These are phyloP conservation scores for Mixia osmundae DNA, from an alignment of 1,284 basidiomycete genomes.

Conservation along the genomic window DNA sequence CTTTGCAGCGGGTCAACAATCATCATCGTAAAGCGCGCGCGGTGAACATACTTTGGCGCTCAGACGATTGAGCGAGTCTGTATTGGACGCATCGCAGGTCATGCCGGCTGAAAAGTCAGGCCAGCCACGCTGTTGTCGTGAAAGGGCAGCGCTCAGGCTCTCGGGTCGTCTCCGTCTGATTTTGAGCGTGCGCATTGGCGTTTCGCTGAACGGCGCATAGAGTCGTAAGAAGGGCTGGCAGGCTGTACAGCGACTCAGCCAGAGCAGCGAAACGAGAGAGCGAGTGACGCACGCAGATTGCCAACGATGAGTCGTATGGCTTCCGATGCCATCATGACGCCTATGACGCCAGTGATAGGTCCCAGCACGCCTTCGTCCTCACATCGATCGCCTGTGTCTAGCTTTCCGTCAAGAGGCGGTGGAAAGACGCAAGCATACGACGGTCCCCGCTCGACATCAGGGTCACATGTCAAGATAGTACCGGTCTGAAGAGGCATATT, in stretches of 20 bases:
- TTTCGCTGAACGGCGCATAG: constrained; percentile 41
- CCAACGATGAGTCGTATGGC: constrained; percentile 59
- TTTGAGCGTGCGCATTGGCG: constrained; percentile 61
- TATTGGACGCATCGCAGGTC: constrained; percentile 4
- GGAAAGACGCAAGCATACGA: constrained; percentile 94
- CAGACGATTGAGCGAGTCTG: no score
- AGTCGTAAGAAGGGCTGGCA: constrained; percentile 36
- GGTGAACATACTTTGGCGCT: no score
- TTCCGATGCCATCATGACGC: constrained; percentile 73
- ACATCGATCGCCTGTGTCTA: constrained; percentile 49
- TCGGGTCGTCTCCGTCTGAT: constrained; percentile 47
- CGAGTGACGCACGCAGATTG: constrained; percentile 35
- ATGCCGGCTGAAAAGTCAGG: neutral
- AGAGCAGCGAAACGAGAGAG: neutral
- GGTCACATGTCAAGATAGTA: constrained; percentile 13
- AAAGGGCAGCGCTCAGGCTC: constrained; percentile 27
- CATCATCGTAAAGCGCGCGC: constrained; percentile 26
- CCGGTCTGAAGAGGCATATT: constrained; percentile 26
- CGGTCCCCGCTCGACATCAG: constrained; percentile 33
- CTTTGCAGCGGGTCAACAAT: constrained; percentile 21
- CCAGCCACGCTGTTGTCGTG: constrained; percentile 29
- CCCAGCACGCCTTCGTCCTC: constrained; percentile 82
- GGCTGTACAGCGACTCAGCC: constrained; percentile 11
- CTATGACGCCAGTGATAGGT: constrained; percentile 69
- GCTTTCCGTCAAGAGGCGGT: constrained; percentile 35